Evolutionary conservation across 768 basidiomycete genomes (phyloP).

Genomic region (Naganishia antarctica): DNA sequence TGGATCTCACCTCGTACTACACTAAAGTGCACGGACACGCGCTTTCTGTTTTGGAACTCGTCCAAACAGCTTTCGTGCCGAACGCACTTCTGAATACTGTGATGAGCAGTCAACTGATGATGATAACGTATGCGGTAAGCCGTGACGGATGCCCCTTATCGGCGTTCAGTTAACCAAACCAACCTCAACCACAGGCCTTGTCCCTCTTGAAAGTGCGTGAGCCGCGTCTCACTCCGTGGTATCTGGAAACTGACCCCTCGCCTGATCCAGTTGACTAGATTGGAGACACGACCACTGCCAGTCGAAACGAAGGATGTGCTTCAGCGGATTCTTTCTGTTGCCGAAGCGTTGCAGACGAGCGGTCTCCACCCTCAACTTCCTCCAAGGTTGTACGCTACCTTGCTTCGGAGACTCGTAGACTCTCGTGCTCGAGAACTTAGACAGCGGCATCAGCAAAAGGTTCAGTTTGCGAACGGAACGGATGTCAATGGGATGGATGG

Average conservation of each 20-base stretch:
- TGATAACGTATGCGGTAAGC: constrained; percentile 76
- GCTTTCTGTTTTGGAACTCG: constrained; percentile 63
- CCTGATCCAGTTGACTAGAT: constrained; percentile 1
- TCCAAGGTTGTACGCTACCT: constrained; percentile 73
- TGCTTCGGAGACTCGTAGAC: constrained; percentile 18
- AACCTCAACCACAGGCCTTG: constrained; percentile 46
- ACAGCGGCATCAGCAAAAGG: constrained; percentile 51
- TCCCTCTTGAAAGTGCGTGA: constrained; percentile 77
- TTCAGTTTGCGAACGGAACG: constrained; percentile 33
- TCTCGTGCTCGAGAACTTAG: constrained; percentile 8
- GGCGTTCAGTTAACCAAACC: background rate
- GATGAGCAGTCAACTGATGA: constrained; percentile 85
- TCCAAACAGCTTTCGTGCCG: constrained; percentile 59
- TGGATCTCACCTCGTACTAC: constrained; percentile 4
- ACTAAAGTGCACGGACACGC: constrained; percentile 37
- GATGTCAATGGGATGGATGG: background rate
- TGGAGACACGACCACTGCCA: background rate
- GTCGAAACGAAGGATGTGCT: constrained; percentile 8
- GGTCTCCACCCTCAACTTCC: constrained; percentile 57
- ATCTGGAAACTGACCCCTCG: background rate
- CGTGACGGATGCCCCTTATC: background rate
- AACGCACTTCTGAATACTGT: constrained; percentile 72
- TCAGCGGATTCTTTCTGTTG: constrained; percentile 14
- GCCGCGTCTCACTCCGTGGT: background rate
- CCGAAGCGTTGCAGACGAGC: constrained; percentile 12